Percentiles rank a stretch among this genome's conserved stretches.
These are phyloP conservation scores for Exophiala calicioides DNA, from an alignment of 2,329 filamentous ascomycete species.

Conservation along the genomic window DNA sequence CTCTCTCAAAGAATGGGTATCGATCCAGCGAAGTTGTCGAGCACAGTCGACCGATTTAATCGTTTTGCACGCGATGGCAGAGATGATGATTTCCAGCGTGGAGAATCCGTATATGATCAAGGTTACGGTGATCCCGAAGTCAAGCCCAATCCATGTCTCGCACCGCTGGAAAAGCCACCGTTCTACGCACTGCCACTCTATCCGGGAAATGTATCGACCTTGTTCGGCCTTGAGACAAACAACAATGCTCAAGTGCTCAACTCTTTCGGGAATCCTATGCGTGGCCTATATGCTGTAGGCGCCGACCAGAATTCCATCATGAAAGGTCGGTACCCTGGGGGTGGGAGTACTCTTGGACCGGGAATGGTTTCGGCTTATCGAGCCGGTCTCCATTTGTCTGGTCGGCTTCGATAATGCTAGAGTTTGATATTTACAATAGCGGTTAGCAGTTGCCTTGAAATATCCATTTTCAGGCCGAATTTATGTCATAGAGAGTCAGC, in stretches of 20 bases:
- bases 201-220: conserved; percentile 41
- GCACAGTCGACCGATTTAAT: conserved; percentile 32
- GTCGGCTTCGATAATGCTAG: too few relatives aligned
- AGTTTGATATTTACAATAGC: too few relatives aligned
- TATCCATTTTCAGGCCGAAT: too few relatives aligned
- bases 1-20: not conserved
- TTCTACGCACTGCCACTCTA: conserved; percentile 38
- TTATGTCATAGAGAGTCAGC: too few relatives aligned
- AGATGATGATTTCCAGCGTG: conserved; percentile 39
- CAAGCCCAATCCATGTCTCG: conserved; percentile 37
- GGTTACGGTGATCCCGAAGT: conserved; percentile 36
- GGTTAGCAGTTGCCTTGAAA: too few relatives aligned
- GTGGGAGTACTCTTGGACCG: conserved; percentile 40
- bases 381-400: not conserved
- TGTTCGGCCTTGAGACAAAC: conserved; percentile 36
- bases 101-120: conserved; percentile 35
- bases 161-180: conserved; percentile 32
- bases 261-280: conserved; percentile 27
- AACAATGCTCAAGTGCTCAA: conserved; percentile 35
- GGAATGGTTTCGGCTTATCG: conserved; percentile 38
- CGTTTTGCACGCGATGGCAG: conserved; percentile 32
- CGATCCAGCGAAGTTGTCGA: not conserved
- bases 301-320: conserved; percentile 40
- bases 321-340: conserved; percentile 38
- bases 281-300: conserved; percentile 40